Base-by-base conservation (phyloP, 345 rosid species). In the Salix brachista region DNA sequence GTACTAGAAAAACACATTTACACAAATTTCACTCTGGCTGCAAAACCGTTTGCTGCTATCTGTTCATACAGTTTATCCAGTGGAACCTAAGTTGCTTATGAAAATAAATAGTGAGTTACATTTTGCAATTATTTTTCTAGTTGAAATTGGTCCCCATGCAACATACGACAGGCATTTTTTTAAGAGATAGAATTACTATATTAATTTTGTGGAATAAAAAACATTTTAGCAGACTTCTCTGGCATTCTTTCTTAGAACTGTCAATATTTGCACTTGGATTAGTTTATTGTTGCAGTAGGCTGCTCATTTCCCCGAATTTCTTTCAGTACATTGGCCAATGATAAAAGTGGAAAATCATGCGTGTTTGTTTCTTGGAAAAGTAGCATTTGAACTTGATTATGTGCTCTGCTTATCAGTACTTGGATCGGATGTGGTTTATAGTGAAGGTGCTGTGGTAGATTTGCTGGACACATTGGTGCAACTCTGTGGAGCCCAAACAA, bases 361-460 rank as follows among this genome's bases (percentile, higher is more conserved):
- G 3, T 58, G 28, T 1, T 26, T 10, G 64, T 26, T 58, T n/a
- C 64, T 58, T 58, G 64, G 25, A 58, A 58, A 58, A 9, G 4
- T 13, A 58, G 62, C 64, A 58, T 23, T 58, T 58, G 23, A 23
- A 58, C 64, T 58, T 58, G 14, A 23, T n/a, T 58, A 19, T n/a
- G 4, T 44, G 16, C 42, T 10, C 42, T 28, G 28, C 26, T 61
- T 79, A 84, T 62, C 74, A 91, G 94, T 95, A 42, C 70, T 95
- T 68, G 97, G 97, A 56, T 95, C 99, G 1, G 97, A 92, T 88
- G 97, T 95, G 82, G 86, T 95, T 41, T 93, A 90, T 76, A 91
- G 92, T 30, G 99, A 95, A 85, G 96, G 84, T 76, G 92, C 97
- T 67, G 97, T 90, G 39, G 79, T 66, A 75, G 94, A 95, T 84